Conservation (phyloP, 106 monocot genomes). For the Narthecium ossifragum region DNA sequence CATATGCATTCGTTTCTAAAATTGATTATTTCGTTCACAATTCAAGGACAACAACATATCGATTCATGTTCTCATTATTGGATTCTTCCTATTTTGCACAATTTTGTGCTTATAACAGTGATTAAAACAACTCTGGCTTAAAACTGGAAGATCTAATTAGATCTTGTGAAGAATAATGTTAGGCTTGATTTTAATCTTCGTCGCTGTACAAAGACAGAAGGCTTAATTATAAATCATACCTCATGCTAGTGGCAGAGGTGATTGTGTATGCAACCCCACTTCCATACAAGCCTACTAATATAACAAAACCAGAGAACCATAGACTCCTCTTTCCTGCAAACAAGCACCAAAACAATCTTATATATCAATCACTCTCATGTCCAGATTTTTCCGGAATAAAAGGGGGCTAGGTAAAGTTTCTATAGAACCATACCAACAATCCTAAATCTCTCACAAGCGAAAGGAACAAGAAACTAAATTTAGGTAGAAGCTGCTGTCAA, state of each 20-base stretch:
- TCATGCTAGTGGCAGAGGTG: constrained; percentile 3
- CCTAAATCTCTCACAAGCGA: no score
- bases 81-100: no score
- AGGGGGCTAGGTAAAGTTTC: no score
- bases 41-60: neutral
- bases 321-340: constrained; percentile 8
- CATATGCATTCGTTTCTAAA: no score
- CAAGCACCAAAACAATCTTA: neutral
- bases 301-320: constrained; percentile 2
- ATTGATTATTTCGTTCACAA: no score
- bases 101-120: no score
- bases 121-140: no score
- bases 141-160: no score
- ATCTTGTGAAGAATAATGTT: neutral
- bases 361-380: neutral
- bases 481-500: no score
- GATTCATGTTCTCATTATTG: no score
- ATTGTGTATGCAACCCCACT: constrained; percentile 5
- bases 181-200: neutral
- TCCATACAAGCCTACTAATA: neutral
- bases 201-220: neutral
- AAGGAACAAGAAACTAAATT: no score
- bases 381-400: neutral
- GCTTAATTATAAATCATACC: neutral
- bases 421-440: no score